Evolutionary conservation across 495 filamentous ascomycete species (phyloP), one percentile per base, ranked within the genome.

Genomic region (Cercophora scortea): DNA sequence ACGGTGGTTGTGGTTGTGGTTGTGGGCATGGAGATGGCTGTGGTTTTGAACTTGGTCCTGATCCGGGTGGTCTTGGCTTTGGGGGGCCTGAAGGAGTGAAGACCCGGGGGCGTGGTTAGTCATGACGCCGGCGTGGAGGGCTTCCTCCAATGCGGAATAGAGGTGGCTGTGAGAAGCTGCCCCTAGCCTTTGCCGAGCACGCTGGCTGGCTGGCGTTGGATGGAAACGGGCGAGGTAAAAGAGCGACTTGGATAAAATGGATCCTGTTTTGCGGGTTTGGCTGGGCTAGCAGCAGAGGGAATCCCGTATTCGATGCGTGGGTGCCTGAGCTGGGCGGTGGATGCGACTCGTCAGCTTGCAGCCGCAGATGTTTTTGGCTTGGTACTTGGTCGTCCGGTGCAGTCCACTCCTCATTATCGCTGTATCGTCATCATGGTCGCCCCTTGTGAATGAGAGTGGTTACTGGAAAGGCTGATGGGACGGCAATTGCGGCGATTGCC

Each of bases 81-180:
- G 59, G 58, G 70, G 74, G 72, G 71, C 62, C 74, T 77, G 74
- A 77, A 68, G 56, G 74, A 77, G 74, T 75, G 74, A 75, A 75
- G 74, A 64, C 71, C 72, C 71, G 64, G 60, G 64, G 59, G 61
- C 66, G 62, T 64, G 65, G 65, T 72, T 72, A 65, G 74, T 73
- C 74, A 77, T 77, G 54, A 69, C 63, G 71, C 50, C 56, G 25
- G 25, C 25, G 60, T 68, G 65, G 63, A 60, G 63, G 66, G 25
- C 25, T 25, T 25, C 25, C 25, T 25, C 25, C 25, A 25, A 25
- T 25, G 25, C 25, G 25, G 25, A 25, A 25, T 25, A 25, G 25
- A 25, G 61, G 61, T 61, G 59, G 61, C 61, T 54, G 61, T 64
- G 57, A 45, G 38, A 46, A 15, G 47, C 32, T 40, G 39, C 25